Evolutionary conservation across 768 basidiomycete species (phyloP), one percentile per base, ranked within the genome.

Genomic region (Amanita polypyramis): DNA sequence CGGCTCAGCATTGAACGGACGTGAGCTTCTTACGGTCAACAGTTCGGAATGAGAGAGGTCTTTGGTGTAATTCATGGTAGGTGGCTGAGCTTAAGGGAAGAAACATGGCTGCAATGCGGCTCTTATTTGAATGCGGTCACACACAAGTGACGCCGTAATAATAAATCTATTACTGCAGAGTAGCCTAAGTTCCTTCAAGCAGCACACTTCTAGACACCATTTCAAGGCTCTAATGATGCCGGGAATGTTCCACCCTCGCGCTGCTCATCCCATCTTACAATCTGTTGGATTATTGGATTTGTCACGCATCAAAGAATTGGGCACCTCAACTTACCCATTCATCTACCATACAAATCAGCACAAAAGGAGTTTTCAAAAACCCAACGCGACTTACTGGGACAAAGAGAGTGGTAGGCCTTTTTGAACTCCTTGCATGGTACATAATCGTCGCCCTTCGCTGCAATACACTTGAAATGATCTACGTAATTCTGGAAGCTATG

Each of bases 371-470:
- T 34, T 20, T 45, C 23, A 47, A 43, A 35, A 11, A 21, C n/a
- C 12, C 9, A 34, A 41, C 40, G 39, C 36, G 17, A 47, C 21
- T 6, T 49, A 97, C 96, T 97, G 54, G 96, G 96, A 71, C 96
- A 99, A 51, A 98, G 80, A 35, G 94, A 92, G 73, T 91, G 77
- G 75, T 92, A 99, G 23, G 89, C 89, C 65, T 81, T 79, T 73
- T 86, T 88, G 81, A 99, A 99, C 67, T 96, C 94, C 72, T 92
- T 92, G 84, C 96, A 98, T 1, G 96, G 93, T n/a, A 84, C 81
- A 64, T 82, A 98, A 51, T 97, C 96, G 57, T 99, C 96, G 56
- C 96, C 96, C 72, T 96, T 98, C 58, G 94, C 94, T 58, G 86
- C 67, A 58, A 97, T 70, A 67, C 96, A 99, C 67, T 95, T 95